Base-by-base conservation (phyloP, 1,284 basidiomycete genomes). In the Tremellales sp. region DNA sequence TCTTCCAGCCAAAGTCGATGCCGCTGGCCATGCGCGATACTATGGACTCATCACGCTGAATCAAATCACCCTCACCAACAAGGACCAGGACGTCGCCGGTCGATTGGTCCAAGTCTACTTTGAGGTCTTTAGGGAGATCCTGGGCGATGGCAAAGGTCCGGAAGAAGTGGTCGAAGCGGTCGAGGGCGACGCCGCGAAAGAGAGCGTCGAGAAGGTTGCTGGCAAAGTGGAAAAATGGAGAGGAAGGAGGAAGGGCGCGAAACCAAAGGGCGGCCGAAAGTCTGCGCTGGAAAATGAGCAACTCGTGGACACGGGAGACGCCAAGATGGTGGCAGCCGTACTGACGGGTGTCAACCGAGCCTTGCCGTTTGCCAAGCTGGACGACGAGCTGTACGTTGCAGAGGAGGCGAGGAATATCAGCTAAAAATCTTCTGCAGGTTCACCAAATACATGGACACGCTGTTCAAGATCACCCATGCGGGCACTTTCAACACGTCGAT, bases 261-360 rank as follows among this genome's bases (percentile, higher is more conserved):
- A 63, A 54, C 58, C 63, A 38, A 71, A 70, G 54, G 61, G 61
- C 21, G 63, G 65, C 19, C 48, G 72, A 59, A 60, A 72, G 54
- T 50, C 58, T 4, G 63, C 64, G 4, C 26, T 58, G 21, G 52
- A 68, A 40, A 54, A 65, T 47, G 67, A 76, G 65, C 71, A 71
- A 24, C 84, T 88, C 55, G 79, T 89, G 13, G 86, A 90, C 56
- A 86, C 91, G 55, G 76, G 78, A 13, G 83, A 92, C 53, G 87
- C 87, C 43, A 87, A 85, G 70, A 76, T 97, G 45, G 79, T 95
- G 31, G 88, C 91, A 14, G 94, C 93, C 1, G 84, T 97, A 32
- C 74, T 99, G 47, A 92, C 91, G 0, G 94, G 95, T 44, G 85
- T 98, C 37, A 97, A 97, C 65, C 87, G 95, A 24, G 92, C 94